A percentile compares a stretch with the other conserved stretches of the same genome.
Evolutionary conservation across 306 rosid species (phyloP).

Genomic region (Calophaca sinica): DNA sequence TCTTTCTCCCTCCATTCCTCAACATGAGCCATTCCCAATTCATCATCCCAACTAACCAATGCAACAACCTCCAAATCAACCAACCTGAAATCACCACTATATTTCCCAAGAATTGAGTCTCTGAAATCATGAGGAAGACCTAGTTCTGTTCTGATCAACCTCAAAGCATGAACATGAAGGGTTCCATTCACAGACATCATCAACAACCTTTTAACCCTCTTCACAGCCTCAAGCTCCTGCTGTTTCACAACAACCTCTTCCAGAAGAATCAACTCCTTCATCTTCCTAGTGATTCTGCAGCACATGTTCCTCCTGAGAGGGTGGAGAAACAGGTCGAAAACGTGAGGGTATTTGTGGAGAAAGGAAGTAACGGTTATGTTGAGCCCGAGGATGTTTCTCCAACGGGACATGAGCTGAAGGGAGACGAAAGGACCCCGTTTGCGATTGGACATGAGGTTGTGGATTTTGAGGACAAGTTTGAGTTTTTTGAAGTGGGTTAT

Average conservation of each 20-base stretch:
- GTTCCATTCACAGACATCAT: slow-evolving; percentile 67
- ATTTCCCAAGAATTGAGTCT: slow-evolving; percentile 65
- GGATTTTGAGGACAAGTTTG: slow-evolving; percentile 55
- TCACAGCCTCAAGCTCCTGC: slow-evolving; percentile 61
- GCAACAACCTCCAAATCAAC: slow-evolving; percentile 71
- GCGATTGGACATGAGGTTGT: slow-evolving; percentile 56
- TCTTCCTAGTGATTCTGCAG: slow-evolving; percentile 57
- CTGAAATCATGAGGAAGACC: slow-evolving; percentile 81
- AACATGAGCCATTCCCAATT: slow-evolving; percentile 53
- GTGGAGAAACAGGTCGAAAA: slow-evolving; percentile 70
- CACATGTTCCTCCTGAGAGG: slow-evolving; percentile 65
- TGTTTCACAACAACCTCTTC: slow-evolving; percentile 57
- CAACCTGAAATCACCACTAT: slow-evolving; percentile 56
- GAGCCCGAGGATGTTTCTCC: slow-evolving; percentile 65
- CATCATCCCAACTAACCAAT: slow-evolving; percentile 58
- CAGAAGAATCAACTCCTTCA: slow-evolving; percentile 52
- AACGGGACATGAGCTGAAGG: slow-evolving; percentile 70
- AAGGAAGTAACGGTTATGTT: slow-evolving; percentile 60
- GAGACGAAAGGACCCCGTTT: slow-evolving; percentile 75
- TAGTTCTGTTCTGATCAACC: slow-evolving; percentile 71
- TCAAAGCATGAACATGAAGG: slow-evolving; percentile 73
- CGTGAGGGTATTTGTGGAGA: slow-evolving; percentile 65
- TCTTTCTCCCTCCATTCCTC: slow-evolving; percentile 80
- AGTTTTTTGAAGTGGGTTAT: slow-evolving; percentile 56
- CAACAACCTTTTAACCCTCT: slow-evolving; percentile 65